Base-by-base conservation (phyloP, 345 rosid species). In the Physaria fendleri region DNA sequence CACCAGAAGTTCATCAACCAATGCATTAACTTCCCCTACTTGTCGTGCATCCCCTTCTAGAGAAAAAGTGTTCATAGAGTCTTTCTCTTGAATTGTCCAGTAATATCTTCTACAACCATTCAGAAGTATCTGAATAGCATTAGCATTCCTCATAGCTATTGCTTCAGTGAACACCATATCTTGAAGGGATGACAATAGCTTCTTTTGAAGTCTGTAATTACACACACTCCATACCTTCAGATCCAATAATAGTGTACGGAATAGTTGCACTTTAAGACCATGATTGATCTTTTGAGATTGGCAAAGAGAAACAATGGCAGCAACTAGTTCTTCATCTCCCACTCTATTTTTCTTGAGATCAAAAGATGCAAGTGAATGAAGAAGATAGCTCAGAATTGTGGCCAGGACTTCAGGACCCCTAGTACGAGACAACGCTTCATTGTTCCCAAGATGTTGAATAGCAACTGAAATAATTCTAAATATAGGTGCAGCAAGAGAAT, bases 141-240 rank as follows among this genome's bases (percentile, higher is more conserved):
- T 87, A 42, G 95, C 95, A 66, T 87, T 85, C 60, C 90, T 80
- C 99, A 93, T 85, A 66, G 79, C 86, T 30, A 55, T 51, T 13
- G 99, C 83, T 76, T 93, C 97, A 4, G 88, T 85, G 72, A 93
- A 93, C 64, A 93, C 99, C 88, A 85, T 82, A 78, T 93, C 99
- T 56, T 96, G 95, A 23, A 93, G 76, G 2, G 95, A 93, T 48
- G 97, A 89, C 20, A 93, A 72, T 30, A 93, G 85, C 69, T 93
- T 93, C 79, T 93, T 93, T 69, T 93, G 97, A 37, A 93, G 76
- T 56, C 95, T 96, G 68, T 93, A 85, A 73, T 71, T 78, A 76
- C 99, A 89, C 63, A 93, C 85, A 68, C 95, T 89, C 99, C 99
- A 93, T 69, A 93, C 74, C 76, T 80, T 83, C 67, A 93, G 78